Conservation (phyloP, 305 asterid species). For the Solanum hybrid region DNA sequence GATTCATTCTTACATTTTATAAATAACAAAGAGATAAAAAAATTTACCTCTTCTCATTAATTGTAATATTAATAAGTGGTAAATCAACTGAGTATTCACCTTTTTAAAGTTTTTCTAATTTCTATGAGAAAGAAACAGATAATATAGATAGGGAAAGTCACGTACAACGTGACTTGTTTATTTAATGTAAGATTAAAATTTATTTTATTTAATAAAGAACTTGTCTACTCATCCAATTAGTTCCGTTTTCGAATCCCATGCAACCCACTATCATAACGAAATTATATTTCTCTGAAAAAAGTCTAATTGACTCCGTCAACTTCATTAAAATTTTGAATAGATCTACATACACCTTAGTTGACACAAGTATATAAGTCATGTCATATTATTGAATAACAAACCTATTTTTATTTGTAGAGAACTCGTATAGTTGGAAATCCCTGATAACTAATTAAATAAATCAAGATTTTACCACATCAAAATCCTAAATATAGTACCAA, state of each 20-base stretch:
- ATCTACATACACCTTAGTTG: not conserved
- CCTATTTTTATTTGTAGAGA: not conserved
- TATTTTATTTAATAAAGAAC: not conserved
- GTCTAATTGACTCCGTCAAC: not conserved
- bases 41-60: not conserved
- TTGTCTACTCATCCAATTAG: not conserved
- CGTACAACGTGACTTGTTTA: not conserved
- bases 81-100: not conserved
- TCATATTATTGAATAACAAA: not conserved
- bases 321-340: not conserved
- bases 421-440: not conserved
- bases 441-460: not conserved
- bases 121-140: not conserved
- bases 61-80: not conserved
- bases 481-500: not conserved
- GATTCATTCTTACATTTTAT: not conserved
- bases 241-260: not conserved
- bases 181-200: not conserved
- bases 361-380: not conserved
- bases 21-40: not conserved
- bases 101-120: not conserved
- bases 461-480: not conserved
- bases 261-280: not conserved
- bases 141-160: not conserved
- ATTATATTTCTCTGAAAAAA: not conserved